Percentiles rank a stretch among this genome's conserved stretches.
phyloP scores from a whole-genome alignment of 768 basidiomycete species.

The Termitomyces heimii region DNA sequence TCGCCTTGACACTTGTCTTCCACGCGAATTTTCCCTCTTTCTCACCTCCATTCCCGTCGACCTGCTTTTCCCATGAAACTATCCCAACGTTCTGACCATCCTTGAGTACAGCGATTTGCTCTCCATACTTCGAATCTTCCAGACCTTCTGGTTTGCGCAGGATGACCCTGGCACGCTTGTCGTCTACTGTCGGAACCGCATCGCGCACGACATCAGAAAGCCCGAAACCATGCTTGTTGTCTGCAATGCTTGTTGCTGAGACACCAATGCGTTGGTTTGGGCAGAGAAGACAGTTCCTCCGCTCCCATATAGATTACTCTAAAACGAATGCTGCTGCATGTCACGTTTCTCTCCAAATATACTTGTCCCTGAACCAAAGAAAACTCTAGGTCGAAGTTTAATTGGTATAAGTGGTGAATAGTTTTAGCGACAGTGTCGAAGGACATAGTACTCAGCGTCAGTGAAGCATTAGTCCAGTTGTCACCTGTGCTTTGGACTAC shows the following conservation, averaged over 20 bases:
- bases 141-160: conserved; percentile 42
- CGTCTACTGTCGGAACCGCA: conserved; percentile 35
- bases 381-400: conserved; percentile 19
- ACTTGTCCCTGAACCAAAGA: background rate
- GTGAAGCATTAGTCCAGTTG: conserved; percentile 45
- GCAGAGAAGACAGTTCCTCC: background rate
- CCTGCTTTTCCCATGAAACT: conserved; percentile 28
- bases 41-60: conserved; percentile 41
- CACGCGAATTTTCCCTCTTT: conserved; percentile 56
- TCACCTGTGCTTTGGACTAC: conserved; percentile 54
- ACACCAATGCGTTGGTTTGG: background rate
- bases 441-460: conserved; percentile 48
- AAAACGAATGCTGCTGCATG: background rate
- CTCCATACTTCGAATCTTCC: conserved; percentile 36
- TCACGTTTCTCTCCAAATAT: background rate
- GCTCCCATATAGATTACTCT: background rate
- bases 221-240: conserved; percentile 43
- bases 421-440: conserved; percentile 25
- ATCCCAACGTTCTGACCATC: conserved; percentile 27
- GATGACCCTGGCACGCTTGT: conserved; percentile 36
- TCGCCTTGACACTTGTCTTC: conserved; percentile 37
- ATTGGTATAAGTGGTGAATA: conserved; percentile 29
- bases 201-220: conserved; percentile 42
- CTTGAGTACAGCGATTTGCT: conserved; percentile 25
- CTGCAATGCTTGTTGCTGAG: background rate